Base-by-base conservation (phyloP, 2,329 filamentous ascomycete genomes). In the Aspergillus carbonarius region DNA sequence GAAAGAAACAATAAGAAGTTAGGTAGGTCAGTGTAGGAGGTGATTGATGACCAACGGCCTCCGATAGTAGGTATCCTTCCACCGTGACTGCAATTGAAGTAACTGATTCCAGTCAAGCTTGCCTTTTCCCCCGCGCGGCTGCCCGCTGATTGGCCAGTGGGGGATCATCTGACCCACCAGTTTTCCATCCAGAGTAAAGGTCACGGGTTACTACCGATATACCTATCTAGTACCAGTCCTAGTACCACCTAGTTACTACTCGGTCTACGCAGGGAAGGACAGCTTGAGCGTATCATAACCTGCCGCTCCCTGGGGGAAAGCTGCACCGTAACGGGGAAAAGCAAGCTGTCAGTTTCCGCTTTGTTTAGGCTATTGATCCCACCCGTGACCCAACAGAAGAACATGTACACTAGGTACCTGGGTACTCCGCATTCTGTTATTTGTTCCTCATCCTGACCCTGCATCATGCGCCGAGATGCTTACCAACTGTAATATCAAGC, bases 151-250 rank as follows among this genome's bases (percentile, higher is more conserved):
- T 58, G 55, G 55, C 15, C 10, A 8, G 23, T 13, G 34, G 17
- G 13, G 40, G 39, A 39, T 58, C 56, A 54, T 54, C 44, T 58
- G 56, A 58, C 56, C 56, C 56, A 34, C 27, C 12, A 35, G 17
- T n/a, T 27, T n/a, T n/a, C n/a, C n/a, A n/a, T n/a, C n/a, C n/a
- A n/a, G n/a, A n/a, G n/a, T n/a, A n/a, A n/a, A n/a, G n/a, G n/a
- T n/a, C n/a, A n/a, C n/a, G n/a, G n/a, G n/a, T n/a, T n/a, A n/a
- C n/a, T n/a, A n/a, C n/a, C n/a, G n/a, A n/a, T n/a, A n/a, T n/a
- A n/a, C n/a, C n/a, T n/a, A n/a, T n/a, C n/a, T n/a, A n/a, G n/a
- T n/a, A n/a, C n/a, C n/a, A n/a, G n/a, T n/a, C n/a, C n/a, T n/a
- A n/a, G n/a, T n/a, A n/a, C n/a, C n/a, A n/a, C n/a, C n/a, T n/a